Base-by-base conservation (phyloP, 2,329 filamentous ascomycete species). In the Stagonosporopsis vannaccii region DNA sequence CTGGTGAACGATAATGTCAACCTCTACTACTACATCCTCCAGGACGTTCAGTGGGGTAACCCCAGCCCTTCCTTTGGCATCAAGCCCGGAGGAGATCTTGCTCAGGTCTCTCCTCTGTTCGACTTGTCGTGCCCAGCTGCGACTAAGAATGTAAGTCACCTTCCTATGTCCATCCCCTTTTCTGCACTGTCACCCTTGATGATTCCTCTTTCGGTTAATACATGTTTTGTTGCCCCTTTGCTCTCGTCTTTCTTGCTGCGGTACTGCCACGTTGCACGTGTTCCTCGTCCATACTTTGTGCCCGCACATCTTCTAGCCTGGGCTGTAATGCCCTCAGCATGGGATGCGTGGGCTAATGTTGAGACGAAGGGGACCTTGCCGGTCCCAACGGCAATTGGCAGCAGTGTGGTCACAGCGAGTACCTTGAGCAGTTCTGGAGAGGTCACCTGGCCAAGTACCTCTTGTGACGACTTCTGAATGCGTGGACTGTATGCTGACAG, bases 1-100 rank as follows among this genome's bases (percentile, higher is more conserved):
- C 76, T 88, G 58, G 87, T 92, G 60, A 85, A 84, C 68, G 82
- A 81, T 35, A 66, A 68, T 46, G 80, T 75, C 62, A 77, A 79
- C 61, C 84, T 87, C 53, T 85, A 85, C 57, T 94, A 87, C 85
- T 94, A 90, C 88, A 90, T 86, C 46, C 84, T 93, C 23, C 86
- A 90, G 71, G 90, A 94, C 65, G 80, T 85, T 4, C 70, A 75
- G 62, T 83, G 83, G 17, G 79, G 77, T 44, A 83, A 83, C 3
- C 86, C 88, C 30, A 84, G 80, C 77, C 88, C 89, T 37, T 87
- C 84, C 72, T 94, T 93, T 67, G 90, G 90, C 52, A 79, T 94
- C 63, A 79, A 90, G 51, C 85, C 85, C 2, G 67, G 62, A n/a
- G 72, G 72, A 33, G 69, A 74, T 48, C 65, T 72, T 9, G 59